phyloP scores from a whole-genome alignment of 495 filamentous ascomycete species.

The Clavariopsis aquatica region DNA sequence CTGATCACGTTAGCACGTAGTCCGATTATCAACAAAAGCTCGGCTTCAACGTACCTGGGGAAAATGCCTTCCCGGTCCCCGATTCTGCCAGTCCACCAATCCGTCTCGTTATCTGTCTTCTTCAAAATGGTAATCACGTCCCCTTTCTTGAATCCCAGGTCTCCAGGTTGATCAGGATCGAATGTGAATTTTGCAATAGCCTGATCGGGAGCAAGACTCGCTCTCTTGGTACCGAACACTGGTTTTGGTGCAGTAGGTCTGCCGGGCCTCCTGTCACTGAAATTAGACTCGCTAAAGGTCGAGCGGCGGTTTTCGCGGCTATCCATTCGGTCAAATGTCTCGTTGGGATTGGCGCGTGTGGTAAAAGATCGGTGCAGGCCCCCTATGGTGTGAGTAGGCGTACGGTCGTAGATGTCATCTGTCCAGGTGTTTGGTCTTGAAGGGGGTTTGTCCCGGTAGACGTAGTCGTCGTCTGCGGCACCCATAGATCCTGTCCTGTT shows the following conservation, averaged over 20 bases:
- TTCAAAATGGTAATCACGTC: constrained; percentile 97
- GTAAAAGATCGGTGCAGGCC: constrained; percentile 55
- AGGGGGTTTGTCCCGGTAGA: constrained; percentile 63
- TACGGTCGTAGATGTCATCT: constrained; percentile 83
- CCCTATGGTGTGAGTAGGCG: constrained; percentile 42
- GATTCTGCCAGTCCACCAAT: constrained; percentile 82
- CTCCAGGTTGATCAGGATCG: constrained; percentile 88
- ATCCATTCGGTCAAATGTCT: constrained; percentile 55
- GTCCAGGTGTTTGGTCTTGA: constrained; percentile 79
- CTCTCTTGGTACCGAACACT: constrained; percentile 67
- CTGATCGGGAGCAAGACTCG: constrained; percentile 73
- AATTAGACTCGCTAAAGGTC: constrained; percentile 40
- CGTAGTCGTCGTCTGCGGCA: constrained; percentile 51
- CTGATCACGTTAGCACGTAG: background rate
- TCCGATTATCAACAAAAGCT: too few relatives aligned
- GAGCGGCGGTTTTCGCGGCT: constrained; percentile 36
- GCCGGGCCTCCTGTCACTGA: constrained; percentile 57
- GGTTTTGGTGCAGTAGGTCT: constrained; percentile 87
- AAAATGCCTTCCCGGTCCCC: constrained; percentile 66
- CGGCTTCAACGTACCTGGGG: constrained; percentile 46
- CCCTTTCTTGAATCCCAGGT: constrained; percentile 95
- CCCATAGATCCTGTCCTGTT: background rate
- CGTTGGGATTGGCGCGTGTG: constrained; percentile 50
- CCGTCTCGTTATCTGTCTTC: constrained; percentile 85
- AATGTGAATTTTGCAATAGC: constrained; percentile 89